Base-by-base conservation (phyloP, 2,329 filamentous ascomycete species). In the Cladosporium sphaerospermum region DNA sequence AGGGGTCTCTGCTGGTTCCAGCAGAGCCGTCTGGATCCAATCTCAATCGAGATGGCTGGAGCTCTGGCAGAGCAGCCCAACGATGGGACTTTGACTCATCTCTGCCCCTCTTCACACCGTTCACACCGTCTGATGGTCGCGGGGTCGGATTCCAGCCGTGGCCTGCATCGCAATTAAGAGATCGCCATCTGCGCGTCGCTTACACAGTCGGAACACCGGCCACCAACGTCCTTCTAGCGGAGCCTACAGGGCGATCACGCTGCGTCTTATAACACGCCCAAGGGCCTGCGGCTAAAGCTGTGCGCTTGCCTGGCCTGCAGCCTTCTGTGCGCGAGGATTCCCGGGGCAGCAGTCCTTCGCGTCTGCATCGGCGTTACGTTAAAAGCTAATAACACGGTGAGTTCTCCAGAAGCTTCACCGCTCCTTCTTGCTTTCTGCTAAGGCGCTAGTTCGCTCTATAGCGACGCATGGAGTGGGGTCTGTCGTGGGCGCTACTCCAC, bases 1-100 rank as follows among this genome's bases (percentile, higher is more conserved):
- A 51, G 40, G 46, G 48, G 47, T 50, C 47, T 51, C 41, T 43
- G 48, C 48, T 51, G 48, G 48, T 44, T 44, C 48, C 48, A 51
- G 40, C 48, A 34, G 39, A 51, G 39, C 44, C 48, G 40, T 43
- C 48, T 43, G 48, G 48, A 51, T 51, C 48, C 48, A 51, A 44
- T 40, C 28, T 33, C 41, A 51, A 51, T 51, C 48, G 31, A 44
- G 48, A 44, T 39, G 48, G 48, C 48, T 23, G 48, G 48, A 43
- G 48, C 48, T 51, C 37, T 19, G 19, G 46, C 46, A 49, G 46
- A 11, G 19, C 48, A 50, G 40, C 45, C 45, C 45, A 48, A 32
- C 45, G 45, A 31, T 36, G 31, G 11, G 9, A n/a, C 48, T 51
- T 51, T 51, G 48, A 51, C 48, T 51, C 48, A 51, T 51, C 39